phyloP scores from a whole-genome alignment of 352 stramenopile genomes.

The Phytophthora cryptogea region DNA sequence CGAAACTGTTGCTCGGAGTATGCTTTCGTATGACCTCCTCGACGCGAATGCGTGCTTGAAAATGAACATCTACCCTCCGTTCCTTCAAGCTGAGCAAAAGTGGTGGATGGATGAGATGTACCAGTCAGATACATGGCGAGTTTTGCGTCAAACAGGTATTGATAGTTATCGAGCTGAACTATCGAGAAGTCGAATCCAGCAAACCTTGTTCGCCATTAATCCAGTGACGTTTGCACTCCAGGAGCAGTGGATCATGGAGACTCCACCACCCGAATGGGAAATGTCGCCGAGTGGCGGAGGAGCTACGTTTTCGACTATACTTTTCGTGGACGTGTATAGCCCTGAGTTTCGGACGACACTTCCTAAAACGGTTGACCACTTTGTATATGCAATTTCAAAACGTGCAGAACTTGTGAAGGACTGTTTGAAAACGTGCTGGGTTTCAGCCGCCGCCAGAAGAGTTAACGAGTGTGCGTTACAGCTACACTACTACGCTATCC shows the following conservation, averaged over 20 bases:
- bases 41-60: slow-evolving; percentile 67
- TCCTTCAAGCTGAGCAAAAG: slow-evolving; percentile 79
- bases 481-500: slow-evolving; percentile 32
- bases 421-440: slow-evolving; percentile 83
- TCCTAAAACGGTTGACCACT: slow-evolving; percentile 83
- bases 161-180: slow-evolving; percentile 48
- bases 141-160: slow-evolving; percentile 83
- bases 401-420: slow-evolving; percentile 86
- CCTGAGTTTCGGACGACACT: slow-evolving; percentile 66
- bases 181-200: slow-evolving; percentile 46
- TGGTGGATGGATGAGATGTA: slow-evolving; percentile 88
- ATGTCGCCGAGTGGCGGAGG: slow-evolving; percentile 42
- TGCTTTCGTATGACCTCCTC: slow-evolving; percentile 90
- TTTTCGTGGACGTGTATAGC: slow-evolving; percentile 85
- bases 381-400: slow-evolving; percentile 81
- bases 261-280: slow-evolving; percentile 73
- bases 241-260: slow-evolving; percentile 85
- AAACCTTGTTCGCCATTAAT: slow-evolving; percentile 75
- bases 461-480: slow-evolving; percentile 71
- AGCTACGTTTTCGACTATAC: slow-evolving; percentile 64
- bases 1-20: slow-evolving; percentile 71
- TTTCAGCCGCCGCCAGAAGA: slow-evolving; percentile 67
- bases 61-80: slow-evolving; percentile 85
- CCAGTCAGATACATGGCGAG: slow-evolving; percentile 71
- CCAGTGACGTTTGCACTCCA: slow-evolving; percentile 87